Evolutionary conservation across 805 yeast genomes (phyloP), one percentile per base, ranked within the genome.

Genomic region (Teunomyces cretensis): DNA sequence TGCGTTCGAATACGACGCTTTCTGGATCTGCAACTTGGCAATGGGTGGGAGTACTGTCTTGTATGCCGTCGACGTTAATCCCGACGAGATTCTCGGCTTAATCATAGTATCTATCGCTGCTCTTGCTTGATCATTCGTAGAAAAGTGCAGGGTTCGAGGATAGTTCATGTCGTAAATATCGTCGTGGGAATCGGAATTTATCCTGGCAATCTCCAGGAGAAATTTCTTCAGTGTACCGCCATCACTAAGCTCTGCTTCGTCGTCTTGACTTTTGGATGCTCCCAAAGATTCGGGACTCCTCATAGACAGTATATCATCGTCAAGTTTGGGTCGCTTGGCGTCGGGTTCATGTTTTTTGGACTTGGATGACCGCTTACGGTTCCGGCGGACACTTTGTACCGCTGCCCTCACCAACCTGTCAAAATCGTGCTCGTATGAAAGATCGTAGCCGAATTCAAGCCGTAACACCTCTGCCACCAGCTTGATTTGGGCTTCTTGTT

Each of bases 331-430:
- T n/a, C 37, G 24, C n/a, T 41, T 45, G 9, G 51, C 48, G 27
- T 53, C 33, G 24, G 44, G 35, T 17, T 48, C 46, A 32, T 45
- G 32, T 41, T 40, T 48, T 16, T 57, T 58, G 0, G 72, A 47
- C 49, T 71, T 67, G 17, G 70, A 57, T n/a, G 70, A 78, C 51
- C 96, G 65, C 58, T 85, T 88, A 48, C 96, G 75, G 62, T 92
- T 92, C 52, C 99, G 73, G 50, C 98, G 72, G 1, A 88, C 97
- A 42, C 95, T 84, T 65, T 92, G 99, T 22, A 92, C 84, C 1
- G 97, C 98, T 8, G 96, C 95, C 30, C 96, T 73, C 0, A 94
- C 97, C 30, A 92, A 74, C 61, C 85, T 87, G 63, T 90, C 96
- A 61, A 92, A 92, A 52, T 94, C 98, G 1, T 72, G 64, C 22